phyloP scores from a whole-genome alignment of 2,329 filamentous ascomycete genomes.

The Epichloe amarillans region DNA sequence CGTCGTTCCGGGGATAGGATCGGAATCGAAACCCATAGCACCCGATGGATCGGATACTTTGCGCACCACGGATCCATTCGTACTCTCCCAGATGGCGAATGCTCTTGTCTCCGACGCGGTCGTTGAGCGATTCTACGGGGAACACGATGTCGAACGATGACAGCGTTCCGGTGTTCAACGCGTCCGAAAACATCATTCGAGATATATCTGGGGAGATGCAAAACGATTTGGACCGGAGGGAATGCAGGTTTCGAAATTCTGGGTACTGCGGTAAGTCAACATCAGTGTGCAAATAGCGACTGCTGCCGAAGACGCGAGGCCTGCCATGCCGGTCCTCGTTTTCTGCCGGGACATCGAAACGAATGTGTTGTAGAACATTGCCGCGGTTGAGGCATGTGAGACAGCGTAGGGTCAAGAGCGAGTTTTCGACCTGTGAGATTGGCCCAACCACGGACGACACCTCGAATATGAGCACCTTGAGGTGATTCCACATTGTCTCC shows the following conservation, averaged over 20 bases:
- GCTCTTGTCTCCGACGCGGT: conserved; percentile 14
- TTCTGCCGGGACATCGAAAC: conserved; percentile 18
- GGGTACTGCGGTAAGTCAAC: conserved; percentile 2
- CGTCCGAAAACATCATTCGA: conserved; percentile 12
- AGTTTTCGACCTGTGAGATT: conserved; percentile 11
- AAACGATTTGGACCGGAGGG: conserved; percentile 15
- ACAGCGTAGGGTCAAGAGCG: conserved; percentile 10
- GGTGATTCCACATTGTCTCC: conserved; percentile 15
- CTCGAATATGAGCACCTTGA: conserved; percentile 16
- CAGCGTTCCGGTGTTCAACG: conserved; percentile 17
- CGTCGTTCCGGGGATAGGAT: conserved; percentile 14
- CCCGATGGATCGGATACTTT: conserved; percentile 21
- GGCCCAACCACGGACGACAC: conserved; percentile 10
- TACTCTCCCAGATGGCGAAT: conserved; percentile 17
- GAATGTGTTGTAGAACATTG: conserved; percentile 16
- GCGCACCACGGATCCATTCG: conserved; percentile 22
- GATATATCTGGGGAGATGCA: conserved; percentile 14
- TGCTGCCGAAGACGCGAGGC: background rate
- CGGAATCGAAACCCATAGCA: conserved; percentile 23
- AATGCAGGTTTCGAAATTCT: conserved; percentile 15
- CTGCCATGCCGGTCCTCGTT: conserved; percentile 8
- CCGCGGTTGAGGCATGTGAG: conserved; percentile 16
- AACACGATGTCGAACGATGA: conserved; percentile 24
- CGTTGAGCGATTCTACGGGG: conserved; percentile 14
- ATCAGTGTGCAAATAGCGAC: background rate